Evolutionary conservation across 75 land plant genomes (phyloP), one percentile per base, ranked within the genome.

Genomic region (Pinus tabuliformis): DNA sequence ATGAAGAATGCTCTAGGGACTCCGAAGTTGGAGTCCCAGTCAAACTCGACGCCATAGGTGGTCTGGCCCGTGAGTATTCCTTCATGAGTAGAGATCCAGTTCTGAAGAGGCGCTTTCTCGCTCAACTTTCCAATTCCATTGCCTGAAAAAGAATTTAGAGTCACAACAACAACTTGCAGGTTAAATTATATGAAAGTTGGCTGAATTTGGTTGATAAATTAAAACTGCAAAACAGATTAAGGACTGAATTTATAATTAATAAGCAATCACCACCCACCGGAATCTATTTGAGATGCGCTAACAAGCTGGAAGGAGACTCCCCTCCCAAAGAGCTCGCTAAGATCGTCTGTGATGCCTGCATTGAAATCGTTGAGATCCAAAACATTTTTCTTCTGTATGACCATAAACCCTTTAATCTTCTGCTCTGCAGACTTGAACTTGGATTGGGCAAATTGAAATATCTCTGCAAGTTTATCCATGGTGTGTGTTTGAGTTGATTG

Each of bases 1-100:
- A 85, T 73, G 20, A 83, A 20, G 37, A 85, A 28, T 21, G 86
- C 87, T n/a, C 86, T 81, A 0, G 86, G 81, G 37, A 59, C 57
- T 14, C 87, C 87, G 28, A 73, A 37, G 70, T 17, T 18, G 21
- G 70, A 18, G n/a, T 66, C 21, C 70, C 70, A 66, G 20, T 66
- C 39, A 49, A 66, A 66, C 45, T 66, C 70, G n/a, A 66, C 45
- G 17, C 21, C 21, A 39, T 66, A 37, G 5, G 45, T 66, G 21
- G 70, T 66, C 21, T 66, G 45, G 45, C 45, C 70, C 5, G 49
- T 18, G 42, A 66, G n/a, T 20, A 1, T 1, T 6, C 45, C 70
- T 1, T 18, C 21, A 6, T 17, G 70, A 39, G n/a, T 37, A 20
- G n/a, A 28, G 6, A 20, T 66, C 70, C 70, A 66, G 39, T 66